phyloP scores from a whole-genome alignment of 2,329 filamentous ascomycete species.

The Fusarium ambrosium region DNA sequence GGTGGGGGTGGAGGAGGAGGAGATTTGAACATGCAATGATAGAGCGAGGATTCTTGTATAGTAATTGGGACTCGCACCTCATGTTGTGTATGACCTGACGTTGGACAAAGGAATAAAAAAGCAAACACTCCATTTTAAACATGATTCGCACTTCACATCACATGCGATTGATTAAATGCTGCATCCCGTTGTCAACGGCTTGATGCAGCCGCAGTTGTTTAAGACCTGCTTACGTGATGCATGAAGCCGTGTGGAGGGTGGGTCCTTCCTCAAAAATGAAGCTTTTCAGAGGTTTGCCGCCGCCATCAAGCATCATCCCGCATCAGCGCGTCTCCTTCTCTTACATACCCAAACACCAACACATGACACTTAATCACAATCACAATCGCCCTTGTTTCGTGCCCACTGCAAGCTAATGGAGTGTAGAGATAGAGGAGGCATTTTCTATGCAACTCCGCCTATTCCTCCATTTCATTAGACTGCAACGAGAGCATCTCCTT shows the following conservation, averaged over 20 bases:
- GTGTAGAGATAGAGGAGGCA: constrained; percentile 10
- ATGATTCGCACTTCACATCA: background rate
- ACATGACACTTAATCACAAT: constrained; percentile 1
- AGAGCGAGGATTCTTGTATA: constrained; percentile 22
- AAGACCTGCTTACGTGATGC: constrained; percentile 27
- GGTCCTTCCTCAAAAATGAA: background rate
- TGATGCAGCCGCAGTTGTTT: background rate
- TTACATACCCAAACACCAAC: background rate
- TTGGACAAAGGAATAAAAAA: constrained; percentile 29
- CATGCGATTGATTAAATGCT: background rate
- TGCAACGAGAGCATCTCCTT: constrained; percentile 14
- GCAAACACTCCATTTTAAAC: constrained; percentile 17
- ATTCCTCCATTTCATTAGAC: constrained; percentile 8
- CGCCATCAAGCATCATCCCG: background rate
- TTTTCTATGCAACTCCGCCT: background rate
- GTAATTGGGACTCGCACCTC: constrained; percentile 27
- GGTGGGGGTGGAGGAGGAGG: constrained; percentile 11
- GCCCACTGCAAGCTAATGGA: background rate
- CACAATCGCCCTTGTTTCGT: background rate
- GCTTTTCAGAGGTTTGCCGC: constrained; percentile 15
- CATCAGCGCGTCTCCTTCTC: constrained; percentile 9
- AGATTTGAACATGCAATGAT: constrained; percentile 43
- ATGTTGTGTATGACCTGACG: constrained; percentile 26
- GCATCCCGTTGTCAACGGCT: background rate
- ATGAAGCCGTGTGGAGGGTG: constrained; percentile 1